Evolutionary conservation across 2,329 filamentous ascomycete species (phyloP), one percentile per base, ranked within the genome.

Genomic region (Fusarium miscanthi): DNA sequence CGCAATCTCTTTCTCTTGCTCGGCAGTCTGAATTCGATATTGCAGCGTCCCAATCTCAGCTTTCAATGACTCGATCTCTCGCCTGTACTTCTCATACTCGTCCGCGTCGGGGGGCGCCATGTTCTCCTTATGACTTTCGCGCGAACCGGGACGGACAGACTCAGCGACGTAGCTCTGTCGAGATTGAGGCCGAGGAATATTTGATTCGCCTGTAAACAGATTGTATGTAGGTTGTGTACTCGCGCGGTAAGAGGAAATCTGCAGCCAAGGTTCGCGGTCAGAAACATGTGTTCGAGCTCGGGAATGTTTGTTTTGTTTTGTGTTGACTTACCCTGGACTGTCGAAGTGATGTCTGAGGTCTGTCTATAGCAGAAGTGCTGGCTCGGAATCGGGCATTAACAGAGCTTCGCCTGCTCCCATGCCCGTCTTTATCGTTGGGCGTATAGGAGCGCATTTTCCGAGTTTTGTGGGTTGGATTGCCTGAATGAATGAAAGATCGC

Each of bases 1-100:
- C 52, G 91, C 86, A 76, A 98, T 88, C 64, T 97, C 94, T 75
- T 93, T 92, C 78, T 98, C 95, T 75, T 97, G 94, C 77, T 95
- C 95, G 59, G 93, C 85, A 23, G 93, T 95, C 77, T 94, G 93
- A 73, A 97, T 87, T 65, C 95, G 94, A 83, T 98, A 99, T 69
- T 91, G 92, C 56, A 98, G 85, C 0, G 94, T 93, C 69, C 95
- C 96, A 45, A 98, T 86, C 81, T 98, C 94, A 4, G 95, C 94
- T 78, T 95, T 95, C 31, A 98, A 87, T 72, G 95, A 92, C 78
- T 98, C 95, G 66, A 87, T 88, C 40, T 84, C 84, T 61, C 83
- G 86, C 53, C 86, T 84, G 78, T 88, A 88, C 49, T 84, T 85
- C 77, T 90, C 88, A 77, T 89, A 89, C 61, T 87, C 85, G 65